Conservation (phyloP, 2,329 filamentous ascomycete genomes). For the Talaromyces sp. region DNA sequence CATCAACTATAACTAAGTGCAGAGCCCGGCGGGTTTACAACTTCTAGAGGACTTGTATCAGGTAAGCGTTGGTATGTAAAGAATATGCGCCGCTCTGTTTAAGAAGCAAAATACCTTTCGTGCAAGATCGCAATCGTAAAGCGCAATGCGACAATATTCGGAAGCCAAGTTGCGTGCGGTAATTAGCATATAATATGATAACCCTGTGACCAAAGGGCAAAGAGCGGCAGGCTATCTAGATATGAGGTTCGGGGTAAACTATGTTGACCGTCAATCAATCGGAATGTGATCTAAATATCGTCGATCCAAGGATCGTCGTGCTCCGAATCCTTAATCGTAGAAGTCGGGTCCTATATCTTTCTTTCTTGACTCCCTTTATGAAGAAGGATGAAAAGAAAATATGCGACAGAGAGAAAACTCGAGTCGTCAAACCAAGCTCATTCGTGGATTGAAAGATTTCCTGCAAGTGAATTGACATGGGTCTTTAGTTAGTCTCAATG, state of each 20-base stretch:
- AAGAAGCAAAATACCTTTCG: background rate
- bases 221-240: background rate
- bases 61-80: background rate
- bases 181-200: background rate
- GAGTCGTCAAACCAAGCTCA: conserved; percentile 9
- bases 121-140: background rate
- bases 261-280: conserved; percentile 5
- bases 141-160: background rate
- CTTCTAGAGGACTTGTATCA: background rate
- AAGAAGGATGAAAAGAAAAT: background rate
- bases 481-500: conserved; percentile 8
- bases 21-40: background rate
- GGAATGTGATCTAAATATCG: conserved; percentile 11
- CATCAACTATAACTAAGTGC: conserved; percentile 5
- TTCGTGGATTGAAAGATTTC: conserved; percentile 6
- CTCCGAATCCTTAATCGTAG: background rate
- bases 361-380: background rate
- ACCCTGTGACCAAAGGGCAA: conserved; percentile 1
- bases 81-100: background rate
- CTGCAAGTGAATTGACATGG: conserved; percentile 11
- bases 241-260: conserved; percentile 1
- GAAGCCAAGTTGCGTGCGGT: background rate
- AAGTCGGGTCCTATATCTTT: background rate
- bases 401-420: conserved; percentile 8
- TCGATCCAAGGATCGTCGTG: conserved; percentile 2